These are phyloP conservation scores for Mucor sp. DNA, from an alignment of 371 early-diverging fungal species.

Conservation along the genomic window DNA sequence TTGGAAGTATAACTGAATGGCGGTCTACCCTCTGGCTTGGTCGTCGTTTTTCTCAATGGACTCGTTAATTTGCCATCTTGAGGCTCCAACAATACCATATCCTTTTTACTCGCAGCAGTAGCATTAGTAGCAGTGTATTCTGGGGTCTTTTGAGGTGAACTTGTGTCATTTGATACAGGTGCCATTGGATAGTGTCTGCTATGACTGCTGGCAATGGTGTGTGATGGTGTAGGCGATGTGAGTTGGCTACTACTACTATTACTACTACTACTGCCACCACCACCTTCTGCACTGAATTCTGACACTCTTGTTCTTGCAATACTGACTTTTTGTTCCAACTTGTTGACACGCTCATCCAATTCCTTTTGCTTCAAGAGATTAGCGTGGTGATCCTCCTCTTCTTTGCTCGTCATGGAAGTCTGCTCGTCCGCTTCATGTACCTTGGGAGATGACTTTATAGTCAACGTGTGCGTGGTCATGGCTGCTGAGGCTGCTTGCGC, in stretches of 20 bases:
- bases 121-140: too few relatives aligned
- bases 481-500: not conserved
- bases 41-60: not conserved
- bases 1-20: not conserved
- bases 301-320: not conserved
- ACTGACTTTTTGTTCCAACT: not conserved
- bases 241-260: not conserved
- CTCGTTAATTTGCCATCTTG: not conserved
- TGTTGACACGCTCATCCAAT: not conserved
- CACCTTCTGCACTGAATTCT: not conserved
- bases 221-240: slow-evolving; percentile 2
- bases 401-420: not conserved
- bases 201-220: not conserved
- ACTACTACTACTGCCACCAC: too few relatives aligned
- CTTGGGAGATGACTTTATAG: not conserved
- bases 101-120: too few relatives aligned
- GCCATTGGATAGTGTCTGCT: not conserved
- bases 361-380: not conserved
- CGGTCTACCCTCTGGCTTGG: not conserved
- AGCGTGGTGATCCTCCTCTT: not conserved
- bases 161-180: not conserved
- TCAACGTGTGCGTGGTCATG: not conserved
- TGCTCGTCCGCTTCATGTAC: not conserved
- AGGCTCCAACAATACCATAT: too few relatives aligned
- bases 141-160: too few relatives aligned